phyloP scores from a whole-genome alignment of 2,329 filamentous ascomycete species.

The Monilinia polystroma region DNA sequence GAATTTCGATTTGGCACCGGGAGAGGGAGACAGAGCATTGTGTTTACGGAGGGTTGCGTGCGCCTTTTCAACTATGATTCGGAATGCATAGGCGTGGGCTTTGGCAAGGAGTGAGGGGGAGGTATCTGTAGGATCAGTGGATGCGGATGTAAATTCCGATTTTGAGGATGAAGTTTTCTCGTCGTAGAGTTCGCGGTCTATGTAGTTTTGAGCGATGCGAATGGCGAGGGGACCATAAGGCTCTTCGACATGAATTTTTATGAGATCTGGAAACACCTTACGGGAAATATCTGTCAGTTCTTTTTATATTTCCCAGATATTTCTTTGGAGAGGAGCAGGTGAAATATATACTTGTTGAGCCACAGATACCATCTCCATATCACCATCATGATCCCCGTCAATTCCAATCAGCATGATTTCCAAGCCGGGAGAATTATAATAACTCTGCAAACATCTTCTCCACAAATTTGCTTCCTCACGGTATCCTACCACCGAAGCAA shows the following conservation, averaged over 20 bases:
- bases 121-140: constrained; percentile 16
- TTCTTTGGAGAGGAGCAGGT: not conserved
- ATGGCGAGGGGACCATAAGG: constrained; percentile 27
- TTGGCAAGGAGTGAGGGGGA: constrained; percentile 24
- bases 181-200: constrained; percentile 24
- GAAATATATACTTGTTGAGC: constrained; percentile 24
- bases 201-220: constrained; percentile 26
- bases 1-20: not conserved
- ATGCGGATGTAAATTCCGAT: not conserved
- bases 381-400: constrained; percentile 27
- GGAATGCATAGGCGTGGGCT: constrained; percentile 25
- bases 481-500: constrained; percentile 29
- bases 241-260: constrained; percentile 29
- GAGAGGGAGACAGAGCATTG: constrained; percentile 17
- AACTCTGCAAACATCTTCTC: constrained; percentile 28
- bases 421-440: constrained; percentile 24
- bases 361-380: constrained; percentile 30
- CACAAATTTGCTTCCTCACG: constrained; percentile 27
- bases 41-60: constrained; percentile 23
- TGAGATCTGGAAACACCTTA: constrained; percentile 27
- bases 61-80: constrained; percentile 26
- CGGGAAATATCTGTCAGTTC: not conserved
- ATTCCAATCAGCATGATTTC: constrained; percentile 27
- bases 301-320: not conserved
- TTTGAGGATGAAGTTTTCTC: constrained; percentile 17